Conservation (phyloP, 345 rosid species). For the Gossypium australe region DNA sequence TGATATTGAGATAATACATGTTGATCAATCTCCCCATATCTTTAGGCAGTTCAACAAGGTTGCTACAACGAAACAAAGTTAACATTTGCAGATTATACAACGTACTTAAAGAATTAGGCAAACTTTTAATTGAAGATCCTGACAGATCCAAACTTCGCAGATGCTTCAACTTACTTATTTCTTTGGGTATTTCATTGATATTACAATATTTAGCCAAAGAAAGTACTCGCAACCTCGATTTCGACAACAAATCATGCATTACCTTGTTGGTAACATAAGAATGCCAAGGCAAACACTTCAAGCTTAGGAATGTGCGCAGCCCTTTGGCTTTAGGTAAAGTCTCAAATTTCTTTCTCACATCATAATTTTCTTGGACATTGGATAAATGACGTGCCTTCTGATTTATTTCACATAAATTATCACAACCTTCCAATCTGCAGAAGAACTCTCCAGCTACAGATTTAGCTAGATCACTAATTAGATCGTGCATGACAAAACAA, state of each 20-base stretch:
- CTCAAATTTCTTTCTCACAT: not conserved
- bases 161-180: not conserved
- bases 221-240: not conserved
- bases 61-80: not conserved
- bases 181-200: not conserved
- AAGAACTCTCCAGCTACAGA: not conserved
- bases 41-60: constrained; percentile 19
- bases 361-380: not conserved
- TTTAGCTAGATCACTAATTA: not conserved
- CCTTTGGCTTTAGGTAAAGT: not conserved
- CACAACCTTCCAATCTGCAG: not conserved
- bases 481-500: not conserved
- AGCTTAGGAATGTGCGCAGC: not conserved
- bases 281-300: not conserved
- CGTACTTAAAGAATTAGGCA: not conserved
- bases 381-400: not conserved
- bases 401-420: not conserved
- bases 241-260: not conserved
- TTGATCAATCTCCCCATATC: constrained; percentile 29
- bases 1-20: constrained; percentile 29
- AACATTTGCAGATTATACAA: not conserved
- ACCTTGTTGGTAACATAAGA: not conserved
- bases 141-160: not conserved
- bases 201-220: not conserved
- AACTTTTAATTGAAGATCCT: not conserved